A percentile compares a stretch with the other conserved stretches of the same genome.
Conservation (phyloP, 768 basidiomycete genomes). For the Kondoa subrosea region DNA sequence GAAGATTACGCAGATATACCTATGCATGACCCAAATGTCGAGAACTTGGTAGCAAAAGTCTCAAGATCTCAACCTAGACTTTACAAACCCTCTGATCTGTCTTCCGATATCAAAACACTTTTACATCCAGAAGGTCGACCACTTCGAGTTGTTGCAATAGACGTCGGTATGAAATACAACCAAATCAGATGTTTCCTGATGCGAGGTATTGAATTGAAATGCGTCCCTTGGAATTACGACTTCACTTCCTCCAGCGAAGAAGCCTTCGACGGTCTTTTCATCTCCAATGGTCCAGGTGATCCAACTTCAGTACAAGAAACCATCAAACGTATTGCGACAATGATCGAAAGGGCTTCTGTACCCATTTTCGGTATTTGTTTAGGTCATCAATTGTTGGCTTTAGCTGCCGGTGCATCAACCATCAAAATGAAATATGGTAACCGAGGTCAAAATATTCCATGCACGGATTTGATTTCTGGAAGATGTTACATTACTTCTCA, state of each 20-base stretch:
- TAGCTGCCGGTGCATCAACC: constrained; percentile 82
- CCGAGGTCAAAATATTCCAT: constrained; percentile 96
- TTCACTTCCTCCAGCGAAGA: constrained; percentile 54
- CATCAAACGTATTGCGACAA: constrained; percentile 50
- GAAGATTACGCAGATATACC: constrained; percentile 67
- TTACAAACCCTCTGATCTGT: constrained; percentile 33
- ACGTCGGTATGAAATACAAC: constrained; percentile 99
- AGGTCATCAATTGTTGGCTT: constrained; percentile 87
- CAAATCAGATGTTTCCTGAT: constrained; percentile 89
- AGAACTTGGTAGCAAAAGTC: constrained; percentile 79
- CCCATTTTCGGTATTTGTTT: constrained; percentile 98
- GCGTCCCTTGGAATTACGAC: constrained; percentile 94
- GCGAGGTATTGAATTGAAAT: constrained; percentile 87
- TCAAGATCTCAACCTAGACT: constrained; percentile 53
- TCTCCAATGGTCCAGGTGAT: constrained; percentile 96
- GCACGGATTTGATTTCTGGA: constrained; percentile 79
- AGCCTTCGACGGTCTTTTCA: constrained; percentile 81
- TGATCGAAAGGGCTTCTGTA: constrained; percentile 38
- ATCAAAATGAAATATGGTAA: constrained; percentile 99
- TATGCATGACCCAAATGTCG: constrained; percentile 71
- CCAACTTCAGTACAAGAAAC: constrained; percentile 66
- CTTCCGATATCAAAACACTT: constrained; percentile 5
- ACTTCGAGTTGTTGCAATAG: constrained; percentile 71
- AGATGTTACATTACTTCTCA: constrained; percentile 98
- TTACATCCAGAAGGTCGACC: constrained; percentile 44